Evolutionary conservation across 1,284 basidiomycete species (phyloP).

Genomic region (Tranzscheliella williamsii): DNA sequence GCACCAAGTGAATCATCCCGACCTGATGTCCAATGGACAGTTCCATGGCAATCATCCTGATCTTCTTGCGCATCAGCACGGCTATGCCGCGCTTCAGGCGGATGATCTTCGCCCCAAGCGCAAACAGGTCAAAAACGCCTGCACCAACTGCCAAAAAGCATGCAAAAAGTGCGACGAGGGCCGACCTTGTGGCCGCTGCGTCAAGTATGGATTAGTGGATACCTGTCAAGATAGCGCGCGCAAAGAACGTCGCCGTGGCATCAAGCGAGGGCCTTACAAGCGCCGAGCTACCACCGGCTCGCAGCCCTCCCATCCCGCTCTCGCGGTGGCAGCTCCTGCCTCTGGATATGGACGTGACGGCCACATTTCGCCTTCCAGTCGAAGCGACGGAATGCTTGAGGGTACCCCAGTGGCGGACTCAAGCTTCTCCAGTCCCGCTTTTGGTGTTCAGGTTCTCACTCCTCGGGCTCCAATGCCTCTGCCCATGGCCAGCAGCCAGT

Average conservation of each 20-base stretch:
- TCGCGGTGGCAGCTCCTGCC: constrained; percentile 15
- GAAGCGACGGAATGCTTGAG: constrained; percentile 34
- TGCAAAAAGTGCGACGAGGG: constrained; percentile 89
- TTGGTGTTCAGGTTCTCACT: constrained; percentile 14
- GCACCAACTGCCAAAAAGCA: constrained; percentile 83
- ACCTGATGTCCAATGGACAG: constrained; percentile 21
- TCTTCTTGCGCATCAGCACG: constrained; percentile 20
- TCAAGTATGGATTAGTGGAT: constrained; percentile 79
- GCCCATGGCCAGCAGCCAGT: constrained; percentile 21
- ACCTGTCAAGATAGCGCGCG: constrained; percentile 78
- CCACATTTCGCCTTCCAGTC: constrained; percentile 17
- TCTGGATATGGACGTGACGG: constrained; percentile 23
- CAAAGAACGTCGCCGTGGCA: constrained; percentile 81
- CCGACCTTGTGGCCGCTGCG: constrained; percentile 79
- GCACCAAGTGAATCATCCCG: constrained; percentile 36
- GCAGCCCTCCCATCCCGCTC: constrained; percentile 23
- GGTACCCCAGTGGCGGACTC: constrained; percentile 19
- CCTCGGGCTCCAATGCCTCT: constrained; percentile 33
- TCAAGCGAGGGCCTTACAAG: constrained; percentile 88
- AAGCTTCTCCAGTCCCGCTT: constrained; percentile 32
- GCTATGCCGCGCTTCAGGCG: constrained; percentile 20
- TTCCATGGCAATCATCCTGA: constrained; percentile 28
- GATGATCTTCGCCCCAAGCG: constrained; percentile 66
- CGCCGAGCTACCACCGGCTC: constrained; percentile 63
- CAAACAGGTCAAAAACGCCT: constrained; percentile 85